phyloP scores from a whole-genome alignment of 2,329 filamentous ascomycete species.

The Neofusicoccum sp. region DNA sequence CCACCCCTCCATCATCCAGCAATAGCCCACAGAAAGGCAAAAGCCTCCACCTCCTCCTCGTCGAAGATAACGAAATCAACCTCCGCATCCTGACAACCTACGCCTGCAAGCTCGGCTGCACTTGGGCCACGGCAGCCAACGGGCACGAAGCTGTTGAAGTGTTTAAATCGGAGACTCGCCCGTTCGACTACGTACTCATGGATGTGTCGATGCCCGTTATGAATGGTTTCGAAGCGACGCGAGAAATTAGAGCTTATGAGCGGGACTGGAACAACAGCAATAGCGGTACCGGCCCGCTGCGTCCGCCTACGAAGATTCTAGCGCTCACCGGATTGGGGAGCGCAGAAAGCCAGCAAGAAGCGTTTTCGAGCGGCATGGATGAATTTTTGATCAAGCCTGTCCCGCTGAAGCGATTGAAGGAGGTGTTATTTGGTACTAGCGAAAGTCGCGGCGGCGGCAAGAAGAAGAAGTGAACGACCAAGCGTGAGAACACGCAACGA shows the following conservation, averaged over 20 bases:
- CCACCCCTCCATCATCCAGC: background rate
- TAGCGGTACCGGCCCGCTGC: background rate
- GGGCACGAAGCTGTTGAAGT: slow-evolving; percentile 44
- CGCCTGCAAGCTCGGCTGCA: slow-evolving; percentile 25
- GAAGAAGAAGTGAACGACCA: too few relatives aligned
- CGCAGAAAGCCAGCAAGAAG: slow-evolving; percentile 44
- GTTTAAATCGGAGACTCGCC: slow-evolving; percentile 19
- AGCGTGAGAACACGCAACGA: too few relatives aligned
- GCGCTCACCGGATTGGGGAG: slow-evolving; percentile 47
- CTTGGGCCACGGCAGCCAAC: slow-evolving; percentile 32
- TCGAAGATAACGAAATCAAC: slow-evolving; percentile 34
- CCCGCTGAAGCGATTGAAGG: background rate
- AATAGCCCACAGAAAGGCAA: background rate
- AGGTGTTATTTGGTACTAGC: background rate
- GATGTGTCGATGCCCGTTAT: slow-evolving; percentile 50
- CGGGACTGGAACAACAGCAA: slow-evolving; percentile 18
- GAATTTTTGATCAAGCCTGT: slow-evolving; percentile 50
- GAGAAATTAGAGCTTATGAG: slow-evolving; percentile 39
- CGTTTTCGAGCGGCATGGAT: slow-evolving; percentile 44
- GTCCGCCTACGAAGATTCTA: slow-evolving; percentile 37
- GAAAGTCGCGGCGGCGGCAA: too few relatives aligned
- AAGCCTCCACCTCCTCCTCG: slow-evolving; percentile 12
- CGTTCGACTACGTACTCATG: slow-evolving; percentile 44
- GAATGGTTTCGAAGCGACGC: slow-evolving; percentile 46
- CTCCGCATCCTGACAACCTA: slow-evolving; percentile 55